Evolutionary conservation across 2,329 filamentous ascomycete species (phyloP).

Genomic region (Fusarium continuum): DNA sequence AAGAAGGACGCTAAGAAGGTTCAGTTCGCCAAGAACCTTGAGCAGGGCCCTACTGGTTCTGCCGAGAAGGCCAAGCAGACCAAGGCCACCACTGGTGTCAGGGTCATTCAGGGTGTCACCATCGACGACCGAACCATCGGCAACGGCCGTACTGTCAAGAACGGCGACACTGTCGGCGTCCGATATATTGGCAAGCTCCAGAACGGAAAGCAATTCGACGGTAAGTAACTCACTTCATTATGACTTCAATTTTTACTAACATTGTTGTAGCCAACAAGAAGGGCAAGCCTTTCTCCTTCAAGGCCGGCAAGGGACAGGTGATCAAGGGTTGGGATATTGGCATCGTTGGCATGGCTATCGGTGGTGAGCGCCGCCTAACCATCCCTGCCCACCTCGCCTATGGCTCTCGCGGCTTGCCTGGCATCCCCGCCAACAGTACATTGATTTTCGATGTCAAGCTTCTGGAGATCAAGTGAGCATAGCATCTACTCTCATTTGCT

Average conservation of each 20-base stretch:
- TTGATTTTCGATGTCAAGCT: conserved; percentile 93
- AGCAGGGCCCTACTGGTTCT: conserved; percentile 90
- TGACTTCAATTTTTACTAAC: conserved; percentile 35
- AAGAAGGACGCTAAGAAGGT: conserved; percentile 85
- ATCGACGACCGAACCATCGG: conserved; percentile 96
- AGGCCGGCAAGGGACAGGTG: conserved; percentile 91
- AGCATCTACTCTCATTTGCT: conserved; percentile 4
- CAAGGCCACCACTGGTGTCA: conserved; percentile 70
- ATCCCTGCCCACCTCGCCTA: conserved; percentile 91
- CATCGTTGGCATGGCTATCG: conserved; percentile 89
- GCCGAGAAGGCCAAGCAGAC: conserved; percentile 55
- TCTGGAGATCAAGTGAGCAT: conserved; percentile 78
- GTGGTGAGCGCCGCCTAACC: conserved; percentile 90
- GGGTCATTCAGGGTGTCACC: conserved; percentile 86
- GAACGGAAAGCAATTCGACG: conserved; percentile 94
- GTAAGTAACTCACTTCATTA: conserved; percentile 61
- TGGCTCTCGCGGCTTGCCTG: conserved; percentile 82
- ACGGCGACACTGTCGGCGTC: conserved; percentile 89
- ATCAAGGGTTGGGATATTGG: conserved; percentile 99
- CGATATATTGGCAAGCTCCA: conserved; percentile 97
- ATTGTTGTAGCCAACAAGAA: conserved; percentile 86
- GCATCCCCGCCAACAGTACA: conserved; percentile 91
- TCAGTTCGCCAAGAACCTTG: conserved; percentile 98
- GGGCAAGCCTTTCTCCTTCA: conserved; percentile 96
- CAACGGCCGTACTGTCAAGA: conserved; percentile 84